Conservation (phyloP, 495 filamentous ascomycete species). For the Parmelia sp. region DNA sequence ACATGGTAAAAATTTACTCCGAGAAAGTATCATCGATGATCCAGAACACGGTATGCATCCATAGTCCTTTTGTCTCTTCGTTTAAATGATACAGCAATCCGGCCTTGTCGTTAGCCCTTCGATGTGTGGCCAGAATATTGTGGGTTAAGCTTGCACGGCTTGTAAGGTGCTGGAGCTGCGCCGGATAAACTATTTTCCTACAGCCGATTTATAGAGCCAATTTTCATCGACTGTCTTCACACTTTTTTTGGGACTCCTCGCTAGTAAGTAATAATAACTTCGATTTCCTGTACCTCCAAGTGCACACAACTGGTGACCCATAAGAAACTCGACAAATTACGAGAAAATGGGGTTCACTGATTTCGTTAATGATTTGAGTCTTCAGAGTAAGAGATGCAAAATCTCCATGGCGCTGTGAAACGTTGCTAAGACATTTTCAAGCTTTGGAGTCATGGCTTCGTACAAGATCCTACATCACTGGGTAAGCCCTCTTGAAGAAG, state of each 20-base stretch:
- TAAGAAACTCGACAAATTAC: not conserved
- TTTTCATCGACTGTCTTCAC: not conserved
- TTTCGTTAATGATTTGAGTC: slow-evolving; percentile 78
- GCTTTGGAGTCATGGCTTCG: slow-evolving; percentile 89
- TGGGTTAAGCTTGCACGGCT: too few species aligned
- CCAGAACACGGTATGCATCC: not conserved
- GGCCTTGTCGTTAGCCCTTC: too few species aligned
- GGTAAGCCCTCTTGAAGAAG: slow-evolving; percentile 50
- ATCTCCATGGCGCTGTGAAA: slow-evolving; percentile 20
- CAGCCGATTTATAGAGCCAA: not conserved
- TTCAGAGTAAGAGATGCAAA: slow-evolving; percentile 59
- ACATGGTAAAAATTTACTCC: not conserved
- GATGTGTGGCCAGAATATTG: not conserved
- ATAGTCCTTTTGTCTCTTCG: too few species aligned
- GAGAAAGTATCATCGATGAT: not conserved
- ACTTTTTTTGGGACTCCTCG: not conserved
- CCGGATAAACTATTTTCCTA: slow-evolving; percentile 5
- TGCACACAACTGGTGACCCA: not conserved
- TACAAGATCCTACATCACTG: slow-evolving; percentile 87
- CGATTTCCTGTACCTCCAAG: too few species aligned
- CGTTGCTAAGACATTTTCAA: slow-evolving; percentile 43
- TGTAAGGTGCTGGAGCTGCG: too few species aligned
- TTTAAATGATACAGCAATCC: too few species aligned
- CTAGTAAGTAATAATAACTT: not conserved
- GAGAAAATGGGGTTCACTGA: slow-evolving; percentile 91